These are phyloP conservation scores for Trichosporon asahii DNA, from an alignment of 1,284 basidiomycete genomes.

Conservation along the genomic window DNA sequence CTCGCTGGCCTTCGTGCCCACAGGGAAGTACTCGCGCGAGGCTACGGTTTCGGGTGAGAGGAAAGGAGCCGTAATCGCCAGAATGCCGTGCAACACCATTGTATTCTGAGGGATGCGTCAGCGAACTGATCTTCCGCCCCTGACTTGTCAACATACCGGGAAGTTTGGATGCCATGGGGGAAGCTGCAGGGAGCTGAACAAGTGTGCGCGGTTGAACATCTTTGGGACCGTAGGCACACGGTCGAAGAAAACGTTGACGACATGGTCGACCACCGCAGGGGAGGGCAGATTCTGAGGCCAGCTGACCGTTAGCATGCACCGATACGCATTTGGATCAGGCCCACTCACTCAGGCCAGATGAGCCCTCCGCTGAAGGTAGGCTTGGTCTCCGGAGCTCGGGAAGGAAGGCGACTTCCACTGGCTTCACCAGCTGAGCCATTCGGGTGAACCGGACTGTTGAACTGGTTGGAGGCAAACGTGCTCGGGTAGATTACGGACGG, in stretches of 20 bases:
- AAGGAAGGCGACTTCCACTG: not conserved
- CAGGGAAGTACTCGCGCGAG: slow-evolving; percentile 39
- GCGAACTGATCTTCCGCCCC: not conserved
- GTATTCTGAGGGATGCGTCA: not conserved
- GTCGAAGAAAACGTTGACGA: slow-evolving; percentile 41
- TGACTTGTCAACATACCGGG: slow-evolving; percentile 33
- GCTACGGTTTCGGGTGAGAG: slow-evolving; percentile 32
- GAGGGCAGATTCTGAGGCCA: slow-evolving; percentile 45
- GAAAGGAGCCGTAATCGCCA: slow-evolving; percentile 37
- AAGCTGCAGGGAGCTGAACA: slow-evolving; percentile 32
- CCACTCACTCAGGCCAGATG: slow-evolving; percentile 40
- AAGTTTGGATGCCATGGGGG: slow-evolving; percentile 39
- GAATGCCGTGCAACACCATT: slow-evolving; percentile 38
- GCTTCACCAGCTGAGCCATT: not conserved
- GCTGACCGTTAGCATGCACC: slow-evolving; percentile 14
- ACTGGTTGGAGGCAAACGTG: not conserved
- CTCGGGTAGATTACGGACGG: not conserved
- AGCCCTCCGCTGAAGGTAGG: not conserved
- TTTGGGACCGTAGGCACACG: slow-evolving; percentile 38
- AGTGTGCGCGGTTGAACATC: slow-evolving; percentile 37
- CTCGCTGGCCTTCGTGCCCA: slow-evolving; percentile 29
- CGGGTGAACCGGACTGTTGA: not conserved
- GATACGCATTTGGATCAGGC: too few species aligned
- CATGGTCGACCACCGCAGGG: slow-evolving; percentile 37
- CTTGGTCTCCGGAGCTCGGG: not conserved